phyloP scores from a whole-genome alignment of 2,329 filamentous ascomycete genomes.

The Phyllosticta ampelicida region DNA sequence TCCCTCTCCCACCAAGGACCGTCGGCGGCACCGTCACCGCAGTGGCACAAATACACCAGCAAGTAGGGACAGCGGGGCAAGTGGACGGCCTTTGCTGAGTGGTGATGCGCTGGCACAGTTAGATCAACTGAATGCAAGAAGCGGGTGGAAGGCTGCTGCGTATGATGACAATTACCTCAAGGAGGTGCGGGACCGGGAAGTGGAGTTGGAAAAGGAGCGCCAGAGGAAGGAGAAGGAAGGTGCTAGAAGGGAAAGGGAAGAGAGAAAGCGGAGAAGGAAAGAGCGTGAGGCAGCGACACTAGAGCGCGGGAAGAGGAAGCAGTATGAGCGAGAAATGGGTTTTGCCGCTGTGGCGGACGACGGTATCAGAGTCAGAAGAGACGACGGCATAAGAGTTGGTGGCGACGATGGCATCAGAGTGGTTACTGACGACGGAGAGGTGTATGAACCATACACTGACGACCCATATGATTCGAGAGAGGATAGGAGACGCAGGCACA shows the following conservation, averaged over 20 bases:
- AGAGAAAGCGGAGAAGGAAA: conserved; percentile 17
- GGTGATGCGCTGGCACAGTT: conserved; percentile 55
- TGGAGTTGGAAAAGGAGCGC: conserved; percentile 23
- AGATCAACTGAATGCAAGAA: conserved; percentile 50
- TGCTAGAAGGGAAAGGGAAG: conserved; percentile 19
- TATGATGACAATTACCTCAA: conserved; percentile 29
- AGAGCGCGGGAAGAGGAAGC: conserved; percentile 33
- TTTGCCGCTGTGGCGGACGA: neutral
- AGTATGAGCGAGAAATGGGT: conserved; percentile 9
- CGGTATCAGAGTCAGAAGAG: conserved; percentile 16
- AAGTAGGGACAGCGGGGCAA: conserved; percentile 18
- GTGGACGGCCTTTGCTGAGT: conserved; percentile 31
- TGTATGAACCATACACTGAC: conserved; percentile 3
- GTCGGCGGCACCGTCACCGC: neutral
- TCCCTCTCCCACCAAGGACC: conserved; percentile 1
- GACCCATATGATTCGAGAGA: conserved; percentile 3
- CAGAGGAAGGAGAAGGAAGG: conserved; percentile 24
- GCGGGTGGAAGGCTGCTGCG: conserved; percentile 33
- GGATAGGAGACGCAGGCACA: conserved; percentile 14
- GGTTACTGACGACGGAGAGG: neutral
- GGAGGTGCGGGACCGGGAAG: conserved; percentile 27
- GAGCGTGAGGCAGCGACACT: conserved; percentile 17
- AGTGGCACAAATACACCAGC: neutral
- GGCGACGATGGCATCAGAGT: conserved; percentile 11
- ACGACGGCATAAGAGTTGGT: conserved; percentile 13